These are phyloP conservation scores for Rhinocladiella mackenziei DNA, from an alignment of 2,329 filamentous ascomycete species.

Conservation along the genomic window DNA sequence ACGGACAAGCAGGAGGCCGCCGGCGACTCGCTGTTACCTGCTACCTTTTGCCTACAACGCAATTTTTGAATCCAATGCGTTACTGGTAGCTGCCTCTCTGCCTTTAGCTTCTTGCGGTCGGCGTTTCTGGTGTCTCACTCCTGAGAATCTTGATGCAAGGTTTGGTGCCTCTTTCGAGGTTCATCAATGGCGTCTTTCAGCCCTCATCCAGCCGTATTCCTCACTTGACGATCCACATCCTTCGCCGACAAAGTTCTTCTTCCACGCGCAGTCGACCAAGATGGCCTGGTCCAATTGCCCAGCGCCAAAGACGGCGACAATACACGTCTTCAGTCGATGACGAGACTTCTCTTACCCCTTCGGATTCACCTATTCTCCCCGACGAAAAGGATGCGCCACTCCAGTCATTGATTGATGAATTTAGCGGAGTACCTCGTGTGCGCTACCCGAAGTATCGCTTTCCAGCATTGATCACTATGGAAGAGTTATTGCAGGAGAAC, in stretches of 20 bases:
- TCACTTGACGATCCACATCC: conserved; percentile 24
- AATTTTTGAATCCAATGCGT: too few relatives aligned
- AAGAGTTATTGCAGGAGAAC: conserved; percentile 33
- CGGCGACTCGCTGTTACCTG: too few relatives aligned
- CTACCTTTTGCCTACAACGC: too few relatives aligned
- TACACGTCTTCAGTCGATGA: conserved; percentile 5
- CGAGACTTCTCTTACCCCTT: neutral
- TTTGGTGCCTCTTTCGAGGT: conserved; percentile 23
- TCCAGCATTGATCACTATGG: conserved; percentile 9
- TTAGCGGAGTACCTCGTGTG: too few relatives aligned
- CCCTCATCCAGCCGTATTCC: conserved; percentile 24
- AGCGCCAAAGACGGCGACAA: neutral
- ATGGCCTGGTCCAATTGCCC: conserved; percentile 7
- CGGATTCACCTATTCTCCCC: too few relatives aligned
- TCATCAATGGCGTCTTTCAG: conserved; percentile 21
- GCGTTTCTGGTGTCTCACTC: neutral
- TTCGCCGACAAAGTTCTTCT: conserved; percentile 11
- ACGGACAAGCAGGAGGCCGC: too few relatives aligned
- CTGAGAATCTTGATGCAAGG: conserved; percentile 24
- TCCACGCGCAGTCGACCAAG: conserved; percentile 4
- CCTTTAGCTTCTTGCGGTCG: too few relatives aligned
- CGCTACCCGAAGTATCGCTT: neutral
- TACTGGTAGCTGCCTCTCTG: too few relatives aligned
- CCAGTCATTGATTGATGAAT: too few relatives aligned
- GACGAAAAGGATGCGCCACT: too few relatives aligned